Percentiles rank a stretch among this genome's conserved stretches.
phyloP scores from a whole-genome alignment of 306 rosid species.

The Quercus alba region DNA sequence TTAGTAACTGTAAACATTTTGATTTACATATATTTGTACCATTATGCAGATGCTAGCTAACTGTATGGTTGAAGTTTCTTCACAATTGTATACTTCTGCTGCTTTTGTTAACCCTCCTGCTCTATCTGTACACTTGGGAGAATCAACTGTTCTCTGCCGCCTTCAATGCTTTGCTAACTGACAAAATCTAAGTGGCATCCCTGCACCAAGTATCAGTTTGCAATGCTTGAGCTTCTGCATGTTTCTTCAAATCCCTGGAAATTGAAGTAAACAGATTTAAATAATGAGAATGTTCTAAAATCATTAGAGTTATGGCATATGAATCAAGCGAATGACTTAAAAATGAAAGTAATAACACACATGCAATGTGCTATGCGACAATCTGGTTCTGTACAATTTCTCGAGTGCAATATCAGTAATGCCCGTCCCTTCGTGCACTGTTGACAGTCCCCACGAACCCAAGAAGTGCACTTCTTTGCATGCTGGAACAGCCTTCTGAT shows the following conservation, averaged over 20 bases:
- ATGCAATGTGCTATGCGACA: conserved; percentile 43
- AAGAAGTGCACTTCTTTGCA: conserved; percentile 30
- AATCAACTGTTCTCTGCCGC: not conserved
- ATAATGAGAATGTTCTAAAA: not conserved
- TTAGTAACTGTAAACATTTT: too few species aligned
- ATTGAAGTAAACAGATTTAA: not conserved
- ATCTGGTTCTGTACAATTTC: conserved; percentile 26
- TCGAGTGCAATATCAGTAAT: conserved; percentile 20
- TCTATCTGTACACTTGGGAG: not conserved
- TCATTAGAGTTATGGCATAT: too few species aligned
- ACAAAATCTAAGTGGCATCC: conserved; percentile 6
- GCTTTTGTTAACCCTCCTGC: not conserved
- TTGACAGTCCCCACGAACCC: conserved; percentile 30
- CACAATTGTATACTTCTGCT: not conserved
- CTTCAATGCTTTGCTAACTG: too few species aligned
- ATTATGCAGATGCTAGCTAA: too few species aligned
- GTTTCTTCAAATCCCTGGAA: conserved; percentile 37
- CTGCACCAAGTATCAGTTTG: conserved; percentile 13
- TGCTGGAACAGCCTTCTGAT: conserved; percentile 36
- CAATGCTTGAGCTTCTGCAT: conserved; percentile 7
- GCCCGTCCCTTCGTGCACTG: conserved; percentile 35
- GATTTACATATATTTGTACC: too few species aligned
- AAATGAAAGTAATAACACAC: conserved; percentile 12
- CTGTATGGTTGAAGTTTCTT: too few species aligned
- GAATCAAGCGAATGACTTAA: too few species aligned